phyloP scores from a whole-genome alignment of 805 yeast species.

The Metschnikowia baotianmanensis region DNA sequence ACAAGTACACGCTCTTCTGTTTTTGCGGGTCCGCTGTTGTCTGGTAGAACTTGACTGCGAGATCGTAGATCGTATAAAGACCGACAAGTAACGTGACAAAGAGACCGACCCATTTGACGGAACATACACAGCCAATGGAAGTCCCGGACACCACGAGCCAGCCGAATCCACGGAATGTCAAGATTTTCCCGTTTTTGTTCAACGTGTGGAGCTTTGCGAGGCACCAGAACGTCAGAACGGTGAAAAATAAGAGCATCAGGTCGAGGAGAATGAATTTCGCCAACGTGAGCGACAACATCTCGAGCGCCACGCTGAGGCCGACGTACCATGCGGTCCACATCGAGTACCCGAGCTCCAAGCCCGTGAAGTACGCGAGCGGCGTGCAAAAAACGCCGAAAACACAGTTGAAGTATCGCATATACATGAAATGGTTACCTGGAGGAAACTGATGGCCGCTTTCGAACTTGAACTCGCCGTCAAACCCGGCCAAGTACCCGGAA shows the following conservation, averaged over 20 bases:
- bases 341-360: conserved; percentile 27
- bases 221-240: conserved; percentile 45
- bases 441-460: conserved; percentile 67
- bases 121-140: conserved; percentile 78
- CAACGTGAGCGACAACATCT: conserved; percentile 65
- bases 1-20: neutral
- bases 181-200: conserved; percentile 35
- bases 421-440: conserved; percentile 53
- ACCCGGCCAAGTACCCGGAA: conserved; percentile 85
- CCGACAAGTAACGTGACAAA: conserved; percentile 64
- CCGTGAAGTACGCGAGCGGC: conserved; percentile 61
- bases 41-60: conserved; percentile 45
- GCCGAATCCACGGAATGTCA: conserved; percentile 39
- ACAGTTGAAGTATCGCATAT: conserved; percentile 73
- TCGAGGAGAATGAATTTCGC: conserved; percentile 75
- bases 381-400: conserved; percentile 63
- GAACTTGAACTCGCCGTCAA: conserved; percentile 73
- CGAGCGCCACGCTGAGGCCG: conserved; percentile 61
- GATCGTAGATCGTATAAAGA: conserved; percentile 53
- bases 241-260: conserved; percentile 73
- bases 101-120: conserved; percentile 84
- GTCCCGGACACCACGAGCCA: conserved; percentile 66
- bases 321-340: conserved; percentile 53
- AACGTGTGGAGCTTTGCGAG: conserved; percentile 48
- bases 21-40: conserved; percentile 7